phyloP scores from a whole-genome alignment of 1,284 basidiomycete genomes.

The Leccinum pachyderme region DNA sequence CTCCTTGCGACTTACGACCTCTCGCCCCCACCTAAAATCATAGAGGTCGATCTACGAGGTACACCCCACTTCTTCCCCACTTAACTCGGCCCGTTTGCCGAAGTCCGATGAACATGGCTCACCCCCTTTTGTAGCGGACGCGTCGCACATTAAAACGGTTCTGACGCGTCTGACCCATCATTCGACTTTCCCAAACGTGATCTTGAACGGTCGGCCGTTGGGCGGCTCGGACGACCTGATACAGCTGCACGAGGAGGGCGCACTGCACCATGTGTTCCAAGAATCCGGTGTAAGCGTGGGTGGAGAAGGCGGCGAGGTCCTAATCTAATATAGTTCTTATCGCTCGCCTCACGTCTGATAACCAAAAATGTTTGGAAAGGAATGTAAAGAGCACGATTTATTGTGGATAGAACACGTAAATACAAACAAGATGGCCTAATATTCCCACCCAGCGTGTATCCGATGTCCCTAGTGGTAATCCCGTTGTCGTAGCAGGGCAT shows the following conservation, averaged over 20 bases:
- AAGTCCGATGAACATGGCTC: background rate
- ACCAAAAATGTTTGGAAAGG: background rate
- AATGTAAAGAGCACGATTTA: background rate
- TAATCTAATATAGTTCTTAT: background rate
- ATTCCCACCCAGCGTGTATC: background rate
- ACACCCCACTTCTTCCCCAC: background rate
- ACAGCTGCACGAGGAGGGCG: constrained; percentile 18
- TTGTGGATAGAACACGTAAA: background rate
- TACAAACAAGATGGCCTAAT: background rate
- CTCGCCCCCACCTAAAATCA: constrained; percentile 62
- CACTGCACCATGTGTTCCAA: constrained; percentile 8
- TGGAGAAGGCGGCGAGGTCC: constrained; percentile 3
- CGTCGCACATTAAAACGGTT: constrained; percentile 59
- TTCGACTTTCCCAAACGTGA: constrained; percentile 73
- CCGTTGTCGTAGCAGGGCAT: constrained; percentile 7
- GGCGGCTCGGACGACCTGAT: constrained; percentile 72
- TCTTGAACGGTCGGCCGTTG: constrained; percentile 63
- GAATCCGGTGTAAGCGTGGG: constrained; percentile 15
- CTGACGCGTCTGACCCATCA: constrained; percentile 65
- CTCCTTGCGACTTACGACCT: constrained; percentile 67
- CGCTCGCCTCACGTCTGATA: background rate
- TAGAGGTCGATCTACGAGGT: constrained; percentile 77
- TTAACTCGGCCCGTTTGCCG: background rate
- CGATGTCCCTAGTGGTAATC: background rate
- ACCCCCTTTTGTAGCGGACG: constrained; percentile 47